phyloP scores from a whole-genome alignment of 2,329 filamentous ascomycete genomes.

The Ampelomyces quisqualis region DNA sequence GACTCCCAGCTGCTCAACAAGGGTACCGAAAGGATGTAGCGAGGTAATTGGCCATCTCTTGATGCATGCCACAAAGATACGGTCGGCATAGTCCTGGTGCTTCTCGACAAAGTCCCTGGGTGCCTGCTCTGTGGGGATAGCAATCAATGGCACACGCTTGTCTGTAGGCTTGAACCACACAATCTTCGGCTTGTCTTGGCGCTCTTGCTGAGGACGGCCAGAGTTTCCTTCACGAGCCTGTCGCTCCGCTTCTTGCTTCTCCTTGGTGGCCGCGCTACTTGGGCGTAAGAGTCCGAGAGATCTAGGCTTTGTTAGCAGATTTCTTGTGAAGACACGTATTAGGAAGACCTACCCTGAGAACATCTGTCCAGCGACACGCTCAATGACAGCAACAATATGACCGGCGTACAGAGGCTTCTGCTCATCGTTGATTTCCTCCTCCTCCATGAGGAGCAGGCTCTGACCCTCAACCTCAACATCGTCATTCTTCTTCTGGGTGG shows the following conservation, averaged over 20 bases:
- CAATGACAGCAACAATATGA: constrained; percentile 94
- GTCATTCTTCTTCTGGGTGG: constrained; percentile 99
- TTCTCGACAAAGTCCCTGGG: constrained; percentile 98
- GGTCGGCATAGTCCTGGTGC: constrained; percentile 94
- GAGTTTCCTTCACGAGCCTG: constrained; percentile 80
- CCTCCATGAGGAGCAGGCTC: constrained; percentile 92
- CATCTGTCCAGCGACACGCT: constrained; percentile 97
- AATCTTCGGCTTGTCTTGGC: constrained; percentile 98
- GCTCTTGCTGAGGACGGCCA: constrained; percentile 72
- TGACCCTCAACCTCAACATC: constrained; percentile 98
- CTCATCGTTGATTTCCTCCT: constrained; percentile 98
- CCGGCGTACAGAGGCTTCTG: constrained; percentile 96
- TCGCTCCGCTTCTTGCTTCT: constrained; percentile 97
- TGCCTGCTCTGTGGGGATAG: constrained; percentile 96
- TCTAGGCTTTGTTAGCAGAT: constrained; percentile 41
- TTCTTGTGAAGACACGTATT: background rate
- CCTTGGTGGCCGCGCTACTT: constrained; percentile 97
- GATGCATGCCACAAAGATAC: constrained; percentile 98
- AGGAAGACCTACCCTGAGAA: constrained; percentile 66
- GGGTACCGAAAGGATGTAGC: constrained; percentile 95
- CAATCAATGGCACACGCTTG: constrained; percentile 96
- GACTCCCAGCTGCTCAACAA: constrained; percentile 93
- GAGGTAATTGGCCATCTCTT: constrained; percentile 99
- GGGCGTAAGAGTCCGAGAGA: constrained; percentile 91
- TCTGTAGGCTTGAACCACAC: constrained; percentile 99